These are phyloP conservation scores for Schwanniomyces etchellsii DNA, from an alignment of 1,139 yeast genomes.

Conservation along the genomic window DNA sequence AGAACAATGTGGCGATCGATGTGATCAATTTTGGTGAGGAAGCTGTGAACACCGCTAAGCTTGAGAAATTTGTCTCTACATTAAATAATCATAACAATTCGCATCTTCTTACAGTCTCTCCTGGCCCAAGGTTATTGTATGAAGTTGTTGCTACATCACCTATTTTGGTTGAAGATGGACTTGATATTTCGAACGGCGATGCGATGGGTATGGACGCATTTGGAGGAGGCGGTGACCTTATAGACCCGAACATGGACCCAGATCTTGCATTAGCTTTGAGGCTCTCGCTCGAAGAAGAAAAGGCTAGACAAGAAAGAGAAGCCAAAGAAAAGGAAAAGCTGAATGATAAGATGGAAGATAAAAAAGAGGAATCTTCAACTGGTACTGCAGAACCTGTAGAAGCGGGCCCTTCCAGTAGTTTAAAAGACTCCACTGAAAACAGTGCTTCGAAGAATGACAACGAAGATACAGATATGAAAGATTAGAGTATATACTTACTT, in stretches of 20 bases:
- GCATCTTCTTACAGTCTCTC: slow-evolving; percentile 82
- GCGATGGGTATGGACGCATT: slow-evolving; percentile 38
- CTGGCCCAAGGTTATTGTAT: slow-evolving; percentile 76
- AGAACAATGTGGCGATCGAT: slow-evolving; percentile 88
- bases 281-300: slow-evolving; percentile 78
- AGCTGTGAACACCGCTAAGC: slow-evolving; percentile 64
- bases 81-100: slow-evolving; percentile 74
- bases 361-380: background rate
- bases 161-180: slow-evolving; percentile 55
- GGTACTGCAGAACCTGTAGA: slow-evolving; percentile 7
- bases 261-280: slow-evolving; percentile 93
- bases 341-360: slow-evolving; percentile 9
- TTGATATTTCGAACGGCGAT: slow-evolving; percentile 40
- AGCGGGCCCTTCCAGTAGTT: slow-evolving; percentile 15
- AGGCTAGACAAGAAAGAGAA: slow-evolving; percentile 67
- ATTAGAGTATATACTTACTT: slow-evolving; percentile 10
- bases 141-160: slow-evolving; percentile 71
- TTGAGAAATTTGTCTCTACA: slow-evolving; percentile 74
- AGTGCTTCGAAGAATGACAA: slow-evolving; percentile 18
- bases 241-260: slow-evolving; percentile 93
- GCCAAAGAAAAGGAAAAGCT: slow-evolving; percentile 34
- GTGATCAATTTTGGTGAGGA: slow-evolving; percentile 92
- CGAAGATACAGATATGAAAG: slow-evolving; percentile 11
- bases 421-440: slow-evolving; percentile 32
- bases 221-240: slow-evolving; percentile 51